Conservation (phyloP, 306 rosid species). For the Vicia villosa region DNA sequence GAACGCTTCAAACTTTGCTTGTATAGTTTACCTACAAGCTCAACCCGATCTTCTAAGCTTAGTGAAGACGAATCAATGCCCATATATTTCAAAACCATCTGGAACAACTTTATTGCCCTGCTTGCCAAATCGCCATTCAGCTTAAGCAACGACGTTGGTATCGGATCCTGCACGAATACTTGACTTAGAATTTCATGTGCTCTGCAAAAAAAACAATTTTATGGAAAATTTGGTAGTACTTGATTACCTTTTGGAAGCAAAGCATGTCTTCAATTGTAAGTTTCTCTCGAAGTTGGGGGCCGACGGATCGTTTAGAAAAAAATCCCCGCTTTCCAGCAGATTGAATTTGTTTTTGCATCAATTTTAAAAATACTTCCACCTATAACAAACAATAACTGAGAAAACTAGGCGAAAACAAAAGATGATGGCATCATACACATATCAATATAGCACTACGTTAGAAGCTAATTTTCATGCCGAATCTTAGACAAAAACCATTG, state of each 20-base stretch:
- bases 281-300: conserved; percentile 70
- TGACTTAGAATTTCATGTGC: conserved; percentile 26
- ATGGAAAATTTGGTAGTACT: conserved; percentile 16
- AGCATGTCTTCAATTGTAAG: conserved; percentile 85
- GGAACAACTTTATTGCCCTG: conserved; percentile 78
- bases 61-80: conserved; percentile 76
- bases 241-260: conserved; percentile 78
- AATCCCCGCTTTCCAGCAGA: conserved; percentile 91
- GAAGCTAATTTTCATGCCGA: conserved; percentile 13
- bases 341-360: conserved; percentile 90
- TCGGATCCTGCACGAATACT: conserved; percentile 60
- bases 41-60: conserved; percentile 65
- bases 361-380: conserved; percentile 83
- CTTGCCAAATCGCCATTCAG: conserved; percentile 68
- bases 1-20: conserved; percentile 84
- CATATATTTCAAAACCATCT: conserved; percentile 74
- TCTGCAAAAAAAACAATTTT: background rate
- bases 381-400: conserved; percentile 33
- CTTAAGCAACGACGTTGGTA: conserved; percentile 86
- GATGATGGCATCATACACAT: background rate
- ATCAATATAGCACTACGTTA: conserved; percentile 12
- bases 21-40: conserved; percentile 75
- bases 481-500: conserved; percentile 24
- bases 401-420: conserved; percentile 13
- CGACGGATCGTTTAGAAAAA: conserved; percentile 74